These are phyloP conservation scores for Coniella vitis DNA, from an alignment of 2,329 filamentous ascomycete genomes.

Conservation along the genomic window DNA sequence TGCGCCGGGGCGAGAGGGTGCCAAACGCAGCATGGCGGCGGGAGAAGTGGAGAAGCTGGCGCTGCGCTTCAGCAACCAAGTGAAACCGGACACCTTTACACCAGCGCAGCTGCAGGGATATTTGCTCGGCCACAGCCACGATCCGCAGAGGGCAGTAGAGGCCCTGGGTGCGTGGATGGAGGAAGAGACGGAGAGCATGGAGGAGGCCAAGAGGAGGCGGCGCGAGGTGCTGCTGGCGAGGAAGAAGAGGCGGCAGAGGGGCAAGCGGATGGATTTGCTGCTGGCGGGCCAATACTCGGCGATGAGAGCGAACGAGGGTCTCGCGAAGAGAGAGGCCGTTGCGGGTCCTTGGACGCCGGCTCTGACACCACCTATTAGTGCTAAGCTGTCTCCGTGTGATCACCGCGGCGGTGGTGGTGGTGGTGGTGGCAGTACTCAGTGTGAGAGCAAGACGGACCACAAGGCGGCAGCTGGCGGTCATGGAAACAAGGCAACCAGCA, in stretches of 20 bases:
- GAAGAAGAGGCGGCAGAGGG: constrained; percentile 18
- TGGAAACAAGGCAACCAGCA: no score
- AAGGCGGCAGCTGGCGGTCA: not conserved
- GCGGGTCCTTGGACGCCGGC: no score
- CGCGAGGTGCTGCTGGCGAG: constrained; percentile 8
- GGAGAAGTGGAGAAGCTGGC: constrained; percentile 39
- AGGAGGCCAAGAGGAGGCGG: constrained; percentile 21
- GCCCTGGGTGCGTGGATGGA: constrained; percentile 31
- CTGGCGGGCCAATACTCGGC: not conserved
- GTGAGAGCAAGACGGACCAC: not conserved
- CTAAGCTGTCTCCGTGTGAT: not conserved
- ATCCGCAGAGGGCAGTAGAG: constrained; percentile 29
- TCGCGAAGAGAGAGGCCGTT: not conserved
- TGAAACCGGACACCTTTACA: constrained; percentile 40
- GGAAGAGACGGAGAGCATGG: constrained; percentile 25
- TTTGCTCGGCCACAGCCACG: constrained; percentile 36
- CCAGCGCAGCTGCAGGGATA: constrained; percentile 45
- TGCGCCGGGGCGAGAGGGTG: no score
- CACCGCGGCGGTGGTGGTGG: not conserved
- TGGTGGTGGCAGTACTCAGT: not conserved
- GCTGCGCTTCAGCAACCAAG: constrained; percentile 44
- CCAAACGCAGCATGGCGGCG: constrained; percentile 1
- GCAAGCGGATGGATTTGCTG: constrained; percentile 10
- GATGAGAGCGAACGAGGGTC: no score
- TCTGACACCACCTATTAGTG: not conserved